phyloP scores from a whole-genome alignment of 257 asterid species.

The Nicotiana attenuata region DNA sequence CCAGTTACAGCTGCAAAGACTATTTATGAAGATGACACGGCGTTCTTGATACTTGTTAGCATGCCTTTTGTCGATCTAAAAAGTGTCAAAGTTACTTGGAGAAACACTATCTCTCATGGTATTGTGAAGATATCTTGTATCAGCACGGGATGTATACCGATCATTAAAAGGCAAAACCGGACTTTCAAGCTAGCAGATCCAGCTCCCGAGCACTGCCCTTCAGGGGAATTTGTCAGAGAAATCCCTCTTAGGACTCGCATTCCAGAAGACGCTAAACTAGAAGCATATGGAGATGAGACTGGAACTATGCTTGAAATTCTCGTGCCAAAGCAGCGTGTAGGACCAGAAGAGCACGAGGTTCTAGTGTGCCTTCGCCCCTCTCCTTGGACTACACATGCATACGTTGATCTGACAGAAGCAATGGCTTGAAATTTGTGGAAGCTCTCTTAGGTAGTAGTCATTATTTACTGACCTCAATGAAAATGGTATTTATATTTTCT shows the following conservation, averaged over 20 bases:
- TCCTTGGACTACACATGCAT: slow-evolving; percentile 37
- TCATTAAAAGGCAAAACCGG: slow-evolving; percentile 34
- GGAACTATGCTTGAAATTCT: slow-evolving; percentile 49
- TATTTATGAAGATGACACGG: slow-evolving; percentile 39
- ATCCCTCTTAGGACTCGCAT: slow-evolving; percentile 42
- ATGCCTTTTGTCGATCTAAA: slow-evolving; percentile 45
- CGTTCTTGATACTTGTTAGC: slow-evolving; percentile 38
- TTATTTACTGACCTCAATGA: slow-evolving; percentile 8
- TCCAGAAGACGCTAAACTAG: slow-evolving; percentile 45
- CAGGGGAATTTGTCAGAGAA: slow-evolving; percentile 42
- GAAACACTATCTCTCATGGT: slow-evolving; percentile 36
- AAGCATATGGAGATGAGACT: slow-evolving; percentile 39
- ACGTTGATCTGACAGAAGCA: slow-evolving; percentile 31
- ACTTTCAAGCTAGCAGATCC: slow-evolving; percentile 42
- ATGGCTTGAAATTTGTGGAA: slow-evolving; percentile 22
- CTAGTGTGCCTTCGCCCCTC: slow-evolving; percentile 50
- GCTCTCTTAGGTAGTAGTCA: slow-evolving; percentile 1
- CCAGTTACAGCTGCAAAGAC: slow-evolving; percentile 49
- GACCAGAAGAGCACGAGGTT: slow-evolving; percentile 48
- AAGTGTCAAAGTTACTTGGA: slow-evolving; percentile 48
- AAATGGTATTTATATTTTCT: not conserved
- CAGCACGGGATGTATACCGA: slow-evolving; percentile 37
- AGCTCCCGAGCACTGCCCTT: slow-evolving; percentile 46
- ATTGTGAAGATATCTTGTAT: slow-evolving; percentile 46
- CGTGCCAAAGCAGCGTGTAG: slow-evolving; percentile 43